A percentile compares a stretch with the other conserved stretches of the same genome.
Conservation (phyloP, 768 basidiomycete genomes). For the Leccinum ochraceum region DNA sequence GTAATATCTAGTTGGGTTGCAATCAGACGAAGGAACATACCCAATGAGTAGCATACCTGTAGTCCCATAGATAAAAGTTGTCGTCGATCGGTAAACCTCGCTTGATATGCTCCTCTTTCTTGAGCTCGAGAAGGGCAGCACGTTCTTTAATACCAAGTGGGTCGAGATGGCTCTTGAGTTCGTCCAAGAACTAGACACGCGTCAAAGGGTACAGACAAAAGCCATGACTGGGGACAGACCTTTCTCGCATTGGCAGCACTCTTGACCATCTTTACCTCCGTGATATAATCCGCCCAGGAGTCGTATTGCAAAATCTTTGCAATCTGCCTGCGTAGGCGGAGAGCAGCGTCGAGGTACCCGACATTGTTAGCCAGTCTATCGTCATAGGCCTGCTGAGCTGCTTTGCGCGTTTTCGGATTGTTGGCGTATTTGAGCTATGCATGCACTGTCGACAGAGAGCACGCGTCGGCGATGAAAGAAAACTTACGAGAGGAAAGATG, state of each 20-base stretch:
- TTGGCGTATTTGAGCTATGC: constrained; percentile 45
- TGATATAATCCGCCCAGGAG: constrained; percentile 83
- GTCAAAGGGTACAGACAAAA: neutral
- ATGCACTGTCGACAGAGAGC: neutral
- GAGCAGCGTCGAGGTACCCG: constrained; percentile 64
- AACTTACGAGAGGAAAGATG: constrained; percentile 68
- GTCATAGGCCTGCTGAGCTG: constrained; percentile 69
- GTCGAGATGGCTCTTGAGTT: constrained; percentile 70
- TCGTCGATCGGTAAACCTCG: too few species aligned
- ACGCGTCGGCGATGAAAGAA: constrained; percentile 22
- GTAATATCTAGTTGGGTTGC: too few species aligned
- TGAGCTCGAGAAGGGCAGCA: constrained; percentile 20
- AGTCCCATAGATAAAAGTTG: too few species aligned
- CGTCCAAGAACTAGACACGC: constrained; percentile 64
- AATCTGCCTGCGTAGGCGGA: constrained; percentile 70
- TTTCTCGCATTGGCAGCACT: constrained; percentile 58
- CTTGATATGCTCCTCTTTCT: too few species aligned
- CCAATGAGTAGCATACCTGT: too few species aligned
- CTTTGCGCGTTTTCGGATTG: too few species aligned
- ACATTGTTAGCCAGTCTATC: constrained; percentile 68
- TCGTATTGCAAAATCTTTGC: constrained; percentile 68
- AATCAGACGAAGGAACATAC: too few species aligned
- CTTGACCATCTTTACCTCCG: constrained; percentile 88
- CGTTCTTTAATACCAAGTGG: constrained; percentile 73
- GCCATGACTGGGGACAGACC: constrained; percentile 34